A percentile compares a stretch with the other conserved stretches of the same genome.
These are phyloP conservation scores for Akebia trifoliata DNA, from an alignment of 164 flowering plant genomes.

Conservation along the genomic window DNA sequence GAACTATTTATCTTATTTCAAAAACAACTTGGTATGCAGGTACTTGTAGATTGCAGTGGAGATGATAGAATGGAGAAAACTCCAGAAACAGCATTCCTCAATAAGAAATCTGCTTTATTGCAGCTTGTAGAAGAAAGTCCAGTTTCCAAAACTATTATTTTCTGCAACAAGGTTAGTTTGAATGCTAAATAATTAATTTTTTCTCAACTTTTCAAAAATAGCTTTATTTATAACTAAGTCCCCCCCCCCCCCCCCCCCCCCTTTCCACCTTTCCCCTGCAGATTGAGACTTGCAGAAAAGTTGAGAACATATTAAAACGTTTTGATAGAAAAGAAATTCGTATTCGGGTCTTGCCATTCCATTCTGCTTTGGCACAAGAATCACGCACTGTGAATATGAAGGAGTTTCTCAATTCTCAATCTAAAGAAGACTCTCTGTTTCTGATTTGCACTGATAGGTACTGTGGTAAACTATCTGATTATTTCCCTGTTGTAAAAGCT, in stretches of 20 bases:
- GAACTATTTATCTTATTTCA: constrained; percentile 5
- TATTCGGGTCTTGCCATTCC: constrained; percentile 72
- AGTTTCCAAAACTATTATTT: constrained; percentile 73
- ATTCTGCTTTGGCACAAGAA: constrained; percentile 83
- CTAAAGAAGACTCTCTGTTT: constrained; percentile 42
- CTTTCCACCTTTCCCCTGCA: constrained; percentile 24
- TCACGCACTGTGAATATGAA: constrained; percentile 64
- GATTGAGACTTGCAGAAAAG: constrained; percentile 97
- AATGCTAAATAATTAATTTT: not conserved
- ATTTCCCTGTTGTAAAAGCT: not conserved
- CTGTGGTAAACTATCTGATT: not conserved
- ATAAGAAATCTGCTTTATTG: constrained; percentile 82
- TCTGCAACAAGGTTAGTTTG: constrained; percentile 82
- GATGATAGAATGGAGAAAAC: constrained; percentile 57
- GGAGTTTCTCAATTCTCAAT: constrained; percentile 47
- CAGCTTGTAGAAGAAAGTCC: constrained; percentile 58
- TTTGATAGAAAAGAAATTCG: constrained; percentile 58
- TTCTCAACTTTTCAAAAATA: not conserved
- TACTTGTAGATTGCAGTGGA: constrained; percentile 97
- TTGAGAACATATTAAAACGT: constrained; percentile 77
- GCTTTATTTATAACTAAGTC: not conserved
- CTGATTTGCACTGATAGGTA: constrained; percentile 97
- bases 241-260: not conserved
- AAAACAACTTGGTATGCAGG: constrained; percentile 32
- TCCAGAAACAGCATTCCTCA: constrained; percentile 83